These are phyloP conservation scores for Suillus variegatus DNA, from an alignment of 768 basidiomycete species.

Conservation along the genomic window DNA sequence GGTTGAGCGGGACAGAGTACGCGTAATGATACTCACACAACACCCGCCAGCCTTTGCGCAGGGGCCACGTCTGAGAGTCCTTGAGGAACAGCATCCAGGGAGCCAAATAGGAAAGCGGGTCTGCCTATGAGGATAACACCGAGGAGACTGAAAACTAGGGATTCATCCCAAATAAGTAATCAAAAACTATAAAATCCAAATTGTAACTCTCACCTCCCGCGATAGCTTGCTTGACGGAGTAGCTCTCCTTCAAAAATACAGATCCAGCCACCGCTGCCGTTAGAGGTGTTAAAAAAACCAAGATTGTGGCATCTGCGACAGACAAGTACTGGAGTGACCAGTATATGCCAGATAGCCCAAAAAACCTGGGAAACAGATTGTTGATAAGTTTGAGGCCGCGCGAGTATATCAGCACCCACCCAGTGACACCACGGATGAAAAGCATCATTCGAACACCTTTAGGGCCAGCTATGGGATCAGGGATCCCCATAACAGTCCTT, in stretches of 20 bases:
- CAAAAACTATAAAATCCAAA: not conserved
- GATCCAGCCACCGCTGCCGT: constrained; percentile 63
- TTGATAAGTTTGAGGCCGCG: not conserved
- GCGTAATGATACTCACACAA: constrained; percentile 40
- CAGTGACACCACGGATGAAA: constrained; percentile 59
- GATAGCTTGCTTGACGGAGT: constrained; percentile 54
- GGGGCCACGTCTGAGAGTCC: constrained; percentile 22
- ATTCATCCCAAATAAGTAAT: not conserved
- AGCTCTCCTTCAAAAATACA: constrained; percentile 62
- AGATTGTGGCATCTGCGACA: constrained; percentile 73
- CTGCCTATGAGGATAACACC: constrained; percentile 85
- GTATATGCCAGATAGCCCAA: constrained; percentile 67
- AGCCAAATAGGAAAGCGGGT: constrained; percentile 72
- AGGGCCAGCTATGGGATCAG: constrained; percentile 68
- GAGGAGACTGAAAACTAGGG: constrained; percentile 60
- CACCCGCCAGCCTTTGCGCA: constrained; percentile 53
- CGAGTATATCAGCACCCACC: constrained; percentile 38
- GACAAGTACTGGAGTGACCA: constrained; percentile 75
- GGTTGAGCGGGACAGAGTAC: not conserved
- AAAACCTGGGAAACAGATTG: constrained; percentile 51
- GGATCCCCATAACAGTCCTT: constrained; percentile 44
- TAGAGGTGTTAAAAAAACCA: constrained; percentile 75
- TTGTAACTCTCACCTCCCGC: constrained; percentile 44
- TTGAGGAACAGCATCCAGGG: constrained; percentile 10
- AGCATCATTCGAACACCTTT: constrained; percentile 64